Percentiles rank a stretch among this genome's conserved stretches.
Evolutionary conservation across 345 rosid species (phyloP).

Genomic region (Adansonia digitata): DNA sequence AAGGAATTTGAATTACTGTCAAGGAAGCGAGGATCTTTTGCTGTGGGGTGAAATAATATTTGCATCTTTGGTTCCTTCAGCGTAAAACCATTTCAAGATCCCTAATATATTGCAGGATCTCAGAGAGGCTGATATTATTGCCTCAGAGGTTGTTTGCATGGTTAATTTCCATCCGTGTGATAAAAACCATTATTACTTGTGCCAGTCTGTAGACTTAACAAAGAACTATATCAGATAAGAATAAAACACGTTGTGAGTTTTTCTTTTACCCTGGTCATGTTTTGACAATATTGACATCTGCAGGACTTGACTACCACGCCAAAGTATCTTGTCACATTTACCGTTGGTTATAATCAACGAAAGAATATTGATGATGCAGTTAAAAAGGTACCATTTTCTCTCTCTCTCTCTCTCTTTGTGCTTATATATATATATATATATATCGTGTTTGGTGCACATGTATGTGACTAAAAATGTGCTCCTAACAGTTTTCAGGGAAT

Average conservation of each 20-base stretch:
- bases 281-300: constrained; percentile 24
- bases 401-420: not conserved
- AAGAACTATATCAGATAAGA: no score
- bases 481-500: constrained; percentile 74
- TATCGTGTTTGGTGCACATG: no score
- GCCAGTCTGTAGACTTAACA: not conserved
- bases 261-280: not conserved
- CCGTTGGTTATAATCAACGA: constrained; percentile 78
- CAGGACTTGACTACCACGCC: constrained; percentile 72
- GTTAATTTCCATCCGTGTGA: not conserved
- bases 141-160: not conserved
- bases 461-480: constrained; percentile 18
- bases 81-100: not conserved
- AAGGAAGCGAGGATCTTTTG: not conserved
- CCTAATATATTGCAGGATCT: not conserved
- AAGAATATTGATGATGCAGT: constrained; percentile 71
- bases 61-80: not conserved
- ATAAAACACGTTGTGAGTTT: not conserved
- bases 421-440: no score
- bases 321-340: constrained; percentile 80
- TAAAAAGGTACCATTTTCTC: constrained; percentile 58
- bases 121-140: not conserved
- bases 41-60: not conserved
- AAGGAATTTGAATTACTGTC: not conserved
- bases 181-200: not conserved